Conservation (phyloP, 2,329 filamentous ascomycete genomes). For the Pestalotiopsis sp. region DNA sequence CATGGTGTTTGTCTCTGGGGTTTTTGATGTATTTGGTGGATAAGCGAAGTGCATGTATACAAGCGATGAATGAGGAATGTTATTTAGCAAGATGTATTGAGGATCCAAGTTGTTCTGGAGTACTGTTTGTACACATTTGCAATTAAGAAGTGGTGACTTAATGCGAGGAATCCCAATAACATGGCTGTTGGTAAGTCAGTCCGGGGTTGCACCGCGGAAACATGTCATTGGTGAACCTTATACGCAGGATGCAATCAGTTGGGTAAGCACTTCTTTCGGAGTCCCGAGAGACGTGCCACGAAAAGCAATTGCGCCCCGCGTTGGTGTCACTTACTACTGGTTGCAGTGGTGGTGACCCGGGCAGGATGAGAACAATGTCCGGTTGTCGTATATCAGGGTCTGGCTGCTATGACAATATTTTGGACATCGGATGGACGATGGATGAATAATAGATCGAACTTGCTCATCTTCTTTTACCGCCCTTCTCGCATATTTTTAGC, state of each 20-base stretch:
- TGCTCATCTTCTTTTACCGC: background rate
- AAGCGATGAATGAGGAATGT: background rate
- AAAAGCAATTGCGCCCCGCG: background rate
- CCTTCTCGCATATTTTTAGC: background rate
- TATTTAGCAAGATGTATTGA: too few relatives aligned
- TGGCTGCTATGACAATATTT: background rate
- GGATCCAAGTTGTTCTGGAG: background rate
- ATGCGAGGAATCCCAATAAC: background rate
- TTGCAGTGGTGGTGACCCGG: background rate
- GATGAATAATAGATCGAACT: too few relatives aligned
- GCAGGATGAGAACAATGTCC: background rate
- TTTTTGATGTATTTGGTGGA: background rate
- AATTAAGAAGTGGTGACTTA: background rate
- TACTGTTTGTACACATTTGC: background rate
- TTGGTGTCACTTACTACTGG: background rate
- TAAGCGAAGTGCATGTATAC: background rate
- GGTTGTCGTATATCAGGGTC: background rate
- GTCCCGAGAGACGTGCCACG: background rate
- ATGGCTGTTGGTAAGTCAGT: background rate
- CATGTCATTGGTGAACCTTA: background rate
- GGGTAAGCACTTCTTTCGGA: background rate
- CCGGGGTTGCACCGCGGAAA: background rate
- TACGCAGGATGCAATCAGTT: background rate
- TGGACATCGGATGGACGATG: background rate
- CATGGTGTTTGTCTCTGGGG: constrained; percentile 23